Evolutionary conservation across 495 filamentous ascomycete genomes (phyloP).

Genomic region (Neurospora sp.): DNA sequence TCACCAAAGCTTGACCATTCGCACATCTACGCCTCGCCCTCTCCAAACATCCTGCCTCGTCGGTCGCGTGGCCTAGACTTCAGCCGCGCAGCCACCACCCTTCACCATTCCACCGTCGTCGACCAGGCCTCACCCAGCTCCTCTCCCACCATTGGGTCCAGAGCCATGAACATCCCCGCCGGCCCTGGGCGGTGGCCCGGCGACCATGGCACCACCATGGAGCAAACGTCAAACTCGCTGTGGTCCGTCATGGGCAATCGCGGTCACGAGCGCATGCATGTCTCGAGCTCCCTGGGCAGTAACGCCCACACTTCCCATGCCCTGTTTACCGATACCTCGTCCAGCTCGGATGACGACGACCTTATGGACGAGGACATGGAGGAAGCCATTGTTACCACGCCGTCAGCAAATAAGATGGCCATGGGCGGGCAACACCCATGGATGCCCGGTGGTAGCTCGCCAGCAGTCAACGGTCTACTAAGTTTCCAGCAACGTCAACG

Average conservation of each 20-base stretch:
- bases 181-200: slow-evolving; percentile 18
- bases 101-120: slow-evolving; percentile 91
- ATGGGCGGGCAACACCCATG: slow-evolving; percentile 39
- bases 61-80: slow-evolving; percentile 84
- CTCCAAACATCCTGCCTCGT: slow-evolving; percentile 64
- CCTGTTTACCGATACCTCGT: slow-evolving; percentile 65
- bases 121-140: slow-evolving; percentile 88
- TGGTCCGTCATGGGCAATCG: slow-evolving; percentile 37
- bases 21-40: slow-evolving; percentile 68
- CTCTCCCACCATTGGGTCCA: slow-evolving; percentile 71
- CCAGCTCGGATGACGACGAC: slow-evolving; percentile 66
- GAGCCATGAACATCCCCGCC: slow-evolving; percentile 66
- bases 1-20: slow-evolving; percentile 78
- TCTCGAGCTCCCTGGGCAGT: slow-evolving; percentile 81
- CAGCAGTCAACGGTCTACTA: slow-evolving; percentile 58
- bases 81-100: slow-evolving; percentile 84
- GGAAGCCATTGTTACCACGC: slow-evolving; percentile 62
- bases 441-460: slow-evolving; percentile 42
- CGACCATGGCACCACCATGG: slow-evolving; percentile 22
- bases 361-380: slow-evolving; percentile 74
- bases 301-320: slow-evolving; percentile 48
- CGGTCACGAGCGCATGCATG: slow-evolving; percentile 51
- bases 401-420: slow-evolving; percentile 47
- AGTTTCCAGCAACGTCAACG: slow-evolving; percentile 71
- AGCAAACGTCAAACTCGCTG: slow-evolving; percentile 30